Conservation (phyloP, 2,329 filamentous ascomycete genomes). For the Cladophialophora exuberans region DNA sequence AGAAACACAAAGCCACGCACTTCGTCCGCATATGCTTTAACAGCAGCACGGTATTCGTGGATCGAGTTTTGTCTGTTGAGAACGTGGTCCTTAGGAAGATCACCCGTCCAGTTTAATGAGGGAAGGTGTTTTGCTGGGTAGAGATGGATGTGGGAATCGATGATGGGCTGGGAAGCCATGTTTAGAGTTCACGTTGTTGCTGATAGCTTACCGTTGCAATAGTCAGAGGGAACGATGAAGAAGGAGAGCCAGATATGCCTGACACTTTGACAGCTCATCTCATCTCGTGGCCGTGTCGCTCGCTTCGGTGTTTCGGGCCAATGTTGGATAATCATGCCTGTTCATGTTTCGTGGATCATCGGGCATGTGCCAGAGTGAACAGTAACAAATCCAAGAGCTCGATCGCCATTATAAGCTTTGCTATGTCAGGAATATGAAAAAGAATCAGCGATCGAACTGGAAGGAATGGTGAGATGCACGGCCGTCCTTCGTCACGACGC, state of each 20-base stretch:
- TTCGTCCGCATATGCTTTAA: conserved; percentile 39
- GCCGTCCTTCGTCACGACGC: too few species aligned
- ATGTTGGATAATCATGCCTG: conserved; percentile 2
- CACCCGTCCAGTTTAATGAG: conserved; percentile 65
- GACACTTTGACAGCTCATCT: not conserved
- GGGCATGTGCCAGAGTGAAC: too few species aligned
- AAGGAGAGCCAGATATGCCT: too few species aligned
- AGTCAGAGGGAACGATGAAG: too few species aligned
- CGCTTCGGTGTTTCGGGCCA: conserved; percentile 9
- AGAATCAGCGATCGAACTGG: too few species aligned
- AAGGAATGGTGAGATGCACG: too few species aligned
- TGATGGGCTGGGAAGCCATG: conserved; percentile 50
- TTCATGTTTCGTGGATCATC: too few species aligned
- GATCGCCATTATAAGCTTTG: too few species aligned
- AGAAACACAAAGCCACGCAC: conserved; percentile 78
- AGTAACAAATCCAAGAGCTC: too few species aligned
- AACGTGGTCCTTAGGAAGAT: conserved; percentile 59
- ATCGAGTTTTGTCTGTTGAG: conserved; percentile 68
- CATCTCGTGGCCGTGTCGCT: not conserved
- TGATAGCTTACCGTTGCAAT: too few species aligned
- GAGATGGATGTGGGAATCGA: conserved; percentile 92
- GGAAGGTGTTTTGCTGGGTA: conserved; percentile 70
- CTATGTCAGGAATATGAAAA: too few species aligned
- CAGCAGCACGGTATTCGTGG: conserved; percentile 61
- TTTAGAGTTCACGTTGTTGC: too few species aligned